Base-by-base conservation (phyloP, 768 basidiomycete genomes). In the Hypsizygus marmoreus region DNA sequence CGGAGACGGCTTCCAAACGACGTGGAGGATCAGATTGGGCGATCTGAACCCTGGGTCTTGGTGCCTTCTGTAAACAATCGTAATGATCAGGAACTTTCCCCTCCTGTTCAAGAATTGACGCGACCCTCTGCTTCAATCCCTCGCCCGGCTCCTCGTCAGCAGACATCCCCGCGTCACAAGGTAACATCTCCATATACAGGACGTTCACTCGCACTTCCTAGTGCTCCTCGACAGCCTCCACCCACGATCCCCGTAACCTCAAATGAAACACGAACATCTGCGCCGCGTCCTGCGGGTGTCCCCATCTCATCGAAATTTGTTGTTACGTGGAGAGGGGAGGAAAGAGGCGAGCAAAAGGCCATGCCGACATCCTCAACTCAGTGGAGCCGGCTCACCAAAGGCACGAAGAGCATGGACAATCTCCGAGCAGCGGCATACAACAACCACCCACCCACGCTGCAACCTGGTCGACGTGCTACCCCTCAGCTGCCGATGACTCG, bases 361-460 rank as follows among this genome's bases (percentile, higher is more conserved):
- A 59, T 67, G 36, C 60, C 70, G 2, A 57, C 69, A 1, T 64
- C 73, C 4, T 43, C 67, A 1, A 36, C 63, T 2, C 54, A 56
- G 29, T 66, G 62, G 49, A 51, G 45, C 45, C 65, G 67, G 35
- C 56, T 68, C 36, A 47, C 62, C 35, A 70, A 68, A 48, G 65
- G 59, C 37, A 63, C 77, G n/a, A 82, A 81, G 63, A 86, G 82
- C 54, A 78, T 83, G 74, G 76, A 76, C 50, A 79, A 79, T 49
- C 66, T 81, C 35, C 68, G 73, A 34, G 66, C 63, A 35, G 51
- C 53, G 14, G 62, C 59, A 24, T 64, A 60, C 13, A 50, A 34
- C 29, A 54, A 55, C 33, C 68, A 71, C 47, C 69, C 71, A 5
- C 31, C 60, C 8, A 68, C 47, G 30, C 51, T 73, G 16, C 64